phyloP scores from a whole-genome alignment of 768 basidiomycete species.

The Chalciporus chontae region DNA sequence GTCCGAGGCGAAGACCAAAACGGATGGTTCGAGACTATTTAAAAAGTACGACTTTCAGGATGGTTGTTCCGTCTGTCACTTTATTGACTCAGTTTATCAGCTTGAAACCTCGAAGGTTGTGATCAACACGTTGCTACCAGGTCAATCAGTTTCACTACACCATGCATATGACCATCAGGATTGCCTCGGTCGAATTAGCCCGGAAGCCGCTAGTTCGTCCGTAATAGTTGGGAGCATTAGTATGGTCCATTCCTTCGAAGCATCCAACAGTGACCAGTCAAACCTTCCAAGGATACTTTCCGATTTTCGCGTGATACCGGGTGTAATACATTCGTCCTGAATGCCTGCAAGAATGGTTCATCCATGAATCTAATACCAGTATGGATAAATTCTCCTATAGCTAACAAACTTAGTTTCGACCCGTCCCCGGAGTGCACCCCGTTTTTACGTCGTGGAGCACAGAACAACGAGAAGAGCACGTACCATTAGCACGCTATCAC shows the following conservation, averaged over 20 bases:
- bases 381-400: not conserved
- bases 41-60: too few species aligned
- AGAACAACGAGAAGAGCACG: constrained; percentile 1
- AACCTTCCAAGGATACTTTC: too few species aligned
- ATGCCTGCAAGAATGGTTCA: not conserved
- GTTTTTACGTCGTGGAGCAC: constrained; percentile 24
- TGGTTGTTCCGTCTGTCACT: too few species aligned
- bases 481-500: not conserved
- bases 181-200: not conserved
- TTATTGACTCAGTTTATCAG: too few species aligned
- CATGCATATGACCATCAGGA: not conserved
- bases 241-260: not conserved
- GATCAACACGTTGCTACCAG: too few species aligned
- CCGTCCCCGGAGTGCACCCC: not conserved
- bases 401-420: not conserved
- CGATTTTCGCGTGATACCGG: not conserved
- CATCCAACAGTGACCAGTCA: too few species aligned
- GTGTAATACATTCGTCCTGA: not conserved
- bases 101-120: too few species aligned
- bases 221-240: not conserved
- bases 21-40: too few species aligned
- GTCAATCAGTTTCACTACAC: not conserved
- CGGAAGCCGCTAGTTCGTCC: not conserved
- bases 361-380: not conserved
- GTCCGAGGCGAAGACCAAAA: too few species aligned